phyloP scores from a whole-genome alignment of 2,329 filamentous ascomycete species.

The Fusarium begoniae region DNA sequence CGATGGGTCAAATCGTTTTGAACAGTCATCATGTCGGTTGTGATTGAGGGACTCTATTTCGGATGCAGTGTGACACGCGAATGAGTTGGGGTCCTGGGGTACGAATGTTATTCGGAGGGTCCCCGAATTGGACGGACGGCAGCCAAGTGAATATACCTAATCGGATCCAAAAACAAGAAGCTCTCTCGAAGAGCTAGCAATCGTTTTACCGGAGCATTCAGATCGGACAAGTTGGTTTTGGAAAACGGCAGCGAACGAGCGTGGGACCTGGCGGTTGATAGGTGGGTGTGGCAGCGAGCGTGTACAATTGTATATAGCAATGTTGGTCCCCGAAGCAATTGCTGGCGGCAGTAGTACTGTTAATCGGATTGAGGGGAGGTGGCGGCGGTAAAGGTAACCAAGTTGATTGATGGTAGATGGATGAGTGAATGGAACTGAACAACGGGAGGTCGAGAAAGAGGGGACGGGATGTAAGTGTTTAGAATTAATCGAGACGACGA shows the following conservation, averaged over 20 bases:
- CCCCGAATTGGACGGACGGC: slow-evolving; percentile 28
- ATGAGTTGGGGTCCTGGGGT: slow-evolving; percentile 31
- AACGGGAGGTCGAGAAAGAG: slow-evolving; percentile 25
- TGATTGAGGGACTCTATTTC: slow-evolving; percentile 31
- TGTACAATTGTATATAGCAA: slow-evolving; percentile 23
- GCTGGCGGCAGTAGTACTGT: neutral
- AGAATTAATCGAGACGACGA: slow-evolving; percentile 34
- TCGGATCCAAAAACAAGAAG: slow-evolving; percentile 39
- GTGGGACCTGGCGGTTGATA: slow-evolving; percentile 16
- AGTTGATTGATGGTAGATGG: neutral
- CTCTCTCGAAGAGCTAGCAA: slow-evolving; percentile 50
- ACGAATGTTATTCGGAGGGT: slow-evolving; percentile 29
- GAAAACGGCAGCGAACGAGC: slow-evolving; percentile 22
- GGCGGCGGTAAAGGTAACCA: slow-evolving; percentile 15
- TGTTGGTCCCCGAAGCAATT: neutral
- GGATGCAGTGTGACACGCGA: slow-evolving; percentile 27
- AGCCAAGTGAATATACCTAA: slow-evolving; percentile 39
- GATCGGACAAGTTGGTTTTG: slow-evolving; percentile 30
- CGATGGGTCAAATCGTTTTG: slow-evolving; percentile 77
- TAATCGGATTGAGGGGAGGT: slow-evolving; percentile 5
- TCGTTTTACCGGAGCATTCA: slow-evolving; percentile 50
- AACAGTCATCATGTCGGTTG: slow-evolving; percentile 72
- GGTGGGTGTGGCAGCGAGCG: slow-evolving; percentile 9
- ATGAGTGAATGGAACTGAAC: slow-evolving; percentile 19
- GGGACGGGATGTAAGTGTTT: slow-evolving; percentile 32